phyloP scores from a whole-genome alignment of 805 yeast genomes.

The Lipomyces chichibuensis region DNA sequence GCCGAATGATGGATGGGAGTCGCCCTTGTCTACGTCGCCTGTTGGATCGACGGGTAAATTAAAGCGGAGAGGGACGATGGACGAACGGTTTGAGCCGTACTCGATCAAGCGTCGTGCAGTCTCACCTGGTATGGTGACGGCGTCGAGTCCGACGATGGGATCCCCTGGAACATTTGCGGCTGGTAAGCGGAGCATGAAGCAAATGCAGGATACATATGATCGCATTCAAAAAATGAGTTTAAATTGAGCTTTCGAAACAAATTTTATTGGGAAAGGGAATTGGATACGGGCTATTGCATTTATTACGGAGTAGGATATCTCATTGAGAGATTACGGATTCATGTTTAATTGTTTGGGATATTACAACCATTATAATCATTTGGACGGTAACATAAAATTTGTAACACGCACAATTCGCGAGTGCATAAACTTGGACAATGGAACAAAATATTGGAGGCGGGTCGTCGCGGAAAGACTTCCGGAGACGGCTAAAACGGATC shows the following conservation, averaged over 20 bases:
- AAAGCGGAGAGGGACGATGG: constrained; percentile 27
- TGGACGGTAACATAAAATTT: neutral
- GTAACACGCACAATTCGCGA: neutral
- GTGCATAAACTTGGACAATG: neutral
- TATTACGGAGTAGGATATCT: too few species aligned
- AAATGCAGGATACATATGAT: constrained; percentile 35
- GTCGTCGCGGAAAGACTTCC: neutral
- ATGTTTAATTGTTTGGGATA: too few species aligned
- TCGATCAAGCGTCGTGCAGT: constrained; percentile 35
- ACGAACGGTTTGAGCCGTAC: constrained; percentile 21
- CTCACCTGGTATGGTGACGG: constrained; percentile 23
- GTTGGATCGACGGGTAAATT: constrained; percentile 16
- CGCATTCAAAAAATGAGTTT: constrained; percentile 32
- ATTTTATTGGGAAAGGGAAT: neutral
- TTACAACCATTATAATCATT: too few species aligned
- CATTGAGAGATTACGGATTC: too few species aligned
- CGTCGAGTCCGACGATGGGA: constrained; percentile 10
- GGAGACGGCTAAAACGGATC: neutral
- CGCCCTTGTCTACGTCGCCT: constrained; percentile 18
- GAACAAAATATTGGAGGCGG: neutral
- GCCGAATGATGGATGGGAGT: constrained; percentile 19
- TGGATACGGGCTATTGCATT: neutral
- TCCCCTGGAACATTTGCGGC: constrained; percentile 25
- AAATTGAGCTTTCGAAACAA: constrained; percentile 1
- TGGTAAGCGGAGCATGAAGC: constrained; percentile 33